A percentile compares a stretch with the other conserved stretches of the same genome.
phyloP scores from a whole-genome alignment of 2,329 filamentous ascomycete species.

The Emergomyces orientalis region DNA sequence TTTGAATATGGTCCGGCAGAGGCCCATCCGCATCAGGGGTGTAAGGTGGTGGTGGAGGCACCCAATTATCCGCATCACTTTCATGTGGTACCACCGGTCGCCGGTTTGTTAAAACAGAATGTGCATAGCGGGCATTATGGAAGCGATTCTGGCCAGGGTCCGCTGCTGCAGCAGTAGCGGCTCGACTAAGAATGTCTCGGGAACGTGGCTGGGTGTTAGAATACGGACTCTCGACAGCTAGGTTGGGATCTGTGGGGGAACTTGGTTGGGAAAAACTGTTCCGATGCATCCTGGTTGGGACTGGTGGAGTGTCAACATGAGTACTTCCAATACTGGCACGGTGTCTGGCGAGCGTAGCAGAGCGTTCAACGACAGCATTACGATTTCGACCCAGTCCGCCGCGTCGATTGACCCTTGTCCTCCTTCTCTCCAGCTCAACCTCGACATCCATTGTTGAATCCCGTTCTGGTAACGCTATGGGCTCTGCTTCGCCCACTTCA shows the following conservation, averaged over 20 bases:
- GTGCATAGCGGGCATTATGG: constrained; percentile 11
- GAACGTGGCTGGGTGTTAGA: constrained; percentile 64
- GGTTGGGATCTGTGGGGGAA: constrained; percentile 23
- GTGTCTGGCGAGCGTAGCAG: constrained; percentile 15
- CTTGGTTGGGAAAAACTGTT: constrained; percentile 24
- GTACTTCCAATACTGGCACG: constrained; percentile 6
- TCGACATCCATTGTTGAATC: constrained; percentile 65
- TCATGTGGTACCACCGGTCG: constrained; percentile 69
- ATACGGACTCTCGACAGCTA: constrained; percentile 61
- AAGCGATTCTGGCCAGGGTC: constrained; percentile 46
- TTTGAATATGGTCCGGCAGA: constrained; percentile 30
- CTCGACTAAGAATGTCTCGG: constrained; percentile 59
- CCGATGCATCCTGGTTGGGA: constrained; percentile 18
- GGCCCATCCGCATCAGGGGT: constrained; percentile 21
- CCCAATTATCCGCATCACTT: constrained; percentile 82
- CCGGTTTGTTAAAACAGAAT: constrained; percentile 28
- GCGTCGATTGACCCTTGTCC: constrained; percentile 59
- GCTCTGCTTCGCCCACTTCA: constrained; percentile 61
- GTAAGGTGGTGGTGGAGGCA: constrained; percentile 75
- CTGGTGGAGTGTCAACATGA: constrained; percentile 19
- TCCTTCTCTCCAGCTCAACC: constrained; percentile 66
- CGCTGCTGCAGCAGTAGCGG: constrained; percentile 63
- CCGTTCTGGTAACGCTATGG: constrained; percentile 64
- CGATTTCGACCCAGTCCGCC: constrained; percentile 33
- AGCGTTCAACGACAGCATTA: constrained; percentile 14